Evolutionary conservation across 306 rosid genomes (phyloP).

Genomic region (Alnus rubra): DNA sequence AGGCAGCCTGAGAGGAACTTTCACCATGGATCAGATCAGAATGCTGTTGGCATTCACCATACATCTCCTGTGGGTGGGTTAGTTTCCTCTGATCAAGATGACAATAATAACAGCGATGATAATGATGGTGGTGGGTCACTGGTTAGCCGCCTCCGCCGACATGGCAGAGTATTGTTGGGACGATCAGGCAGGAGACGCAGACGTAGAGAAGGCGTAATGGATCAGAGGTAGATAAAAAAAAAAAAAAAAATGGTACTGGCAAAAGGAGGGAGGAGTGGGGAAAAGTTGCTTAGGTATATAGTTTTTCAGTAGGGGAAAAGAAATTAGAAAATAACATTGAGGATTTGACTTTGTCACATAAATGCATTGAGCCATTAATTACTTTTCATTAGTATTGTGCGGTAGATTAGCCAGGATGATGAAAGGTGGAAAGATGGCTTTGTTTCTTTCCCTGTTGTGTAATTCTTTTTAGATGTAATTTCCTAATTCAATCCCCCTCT

Average conservation of each 20-base stretch:
- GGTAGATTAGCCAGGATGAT: conserved; percentile 17
- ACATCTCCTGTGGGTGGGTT: conserved; percentile 41
- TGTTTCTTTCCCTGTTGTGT: conserved; percentile 33
- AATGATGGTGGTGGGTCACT: conserved; percentile 58
- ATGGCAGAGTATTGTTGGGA: conserved; percentile 61
- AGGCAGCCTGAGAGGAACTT: conserved; percentile 56
- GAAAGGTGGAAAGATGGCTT: conserved; percentile 46
- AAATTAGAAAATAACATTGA: conserved; percentile 38
- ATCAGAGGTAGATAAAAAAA: conserved; percentile 30
- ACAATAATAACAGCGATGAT: conserved; percentile 31
- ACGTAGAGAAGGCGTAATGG: conserved; percentile 54
- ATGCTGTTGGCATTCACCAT: conserved; percentile 31
- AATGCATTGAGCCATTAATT: conserved; percentile 39
- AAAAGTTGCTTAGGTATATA: conserved; percentile 48
- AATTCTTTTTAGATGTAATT: conserved; percentile 33
- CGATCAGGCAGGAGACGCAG: conserved; percentile 86
- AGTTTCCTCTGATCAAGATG: conserved; percentile 59
- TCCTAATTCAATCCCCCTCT: conserved; percentile 46
- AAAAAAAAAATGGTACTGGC: conserved; percentile 10
- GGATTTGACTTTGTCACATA: conserved; percentile 47
- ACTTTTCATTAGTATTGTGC: conserved; percentile 20
- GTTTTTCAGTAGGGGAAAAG: conserved; percentile 38
- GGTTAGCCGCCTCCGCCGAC: conserved; percentile 73
- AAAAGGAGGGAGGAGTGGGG: conserved; percentile 61
- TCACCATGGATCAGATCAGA: conserved; percentile 44